phyloP scores from a whole-genome alignment of 495 filamentous ascomycete species.

The Staphylotrichum tortipilum region DNA sequence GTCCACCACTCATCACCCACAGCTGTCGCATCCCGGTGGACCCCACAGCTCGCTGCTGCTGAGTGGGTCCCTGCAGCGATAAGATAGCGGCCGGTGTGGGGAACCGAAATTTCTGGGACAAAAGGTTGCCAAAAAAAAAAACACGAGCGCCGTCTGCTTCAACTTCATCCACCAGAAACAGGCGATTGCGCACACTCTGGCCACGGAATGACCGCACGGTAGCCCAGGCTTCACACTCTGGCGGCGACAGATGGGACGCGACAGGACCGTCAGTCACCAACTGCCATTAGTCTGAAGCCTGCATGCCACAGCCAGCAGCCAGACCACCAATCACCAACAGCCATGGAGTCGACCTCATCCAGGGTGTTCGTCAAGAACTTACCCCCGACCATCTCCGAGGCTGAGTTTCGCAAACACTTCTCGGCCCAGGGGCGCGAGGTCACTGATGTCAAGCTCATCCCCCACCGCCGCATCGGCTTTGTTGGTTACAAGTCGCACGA shows the following conservation, averaged over 20 bases:
- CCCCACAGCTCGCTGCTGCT: too few relatives aligned
- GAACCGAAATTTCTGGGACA: constrained; percentile 13
- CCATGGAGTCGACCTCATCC: constrained; percentile 63
- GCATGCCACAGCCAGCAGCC: too few relatives aligned
- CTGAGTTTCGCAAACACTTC: constrained; percentile 82
- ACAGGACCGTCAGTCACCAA: too few relatives aligned
- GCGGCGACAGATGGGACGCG: constrained; percentile 15
- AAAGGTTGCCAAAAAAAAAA: neutral
- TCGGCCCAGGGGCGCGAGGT: constrained; percentile 57
- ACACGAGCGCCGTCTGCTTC: constrained; percentile 1
- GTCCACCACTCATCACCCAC: too few relatives aligned
- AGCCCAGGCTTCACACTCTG: constrained; percentile 15
- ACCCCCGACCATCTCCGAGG: constrained; percentile 64
- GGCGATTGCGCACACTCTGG: too few relatives aligned
- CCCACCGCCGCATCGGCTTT: constrained; percentile 86
- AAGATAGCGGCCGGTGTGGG: constrained; percentile 17
- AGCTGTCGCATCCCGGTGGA: too few relatives aligned
- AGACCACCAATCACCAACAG: too few relatives aligned
- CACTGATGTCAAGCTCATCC: constrained; percentile 85
- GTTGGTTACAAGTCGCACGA: constrained; percentile 82
- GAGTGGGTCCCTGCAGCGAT: constrained; percentile 4
- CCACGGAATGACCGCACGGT: constrained; percentile 19
- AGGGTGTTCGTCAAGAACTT: constrained; percentile 86
- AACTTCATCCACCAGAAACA: too few relatives aligned
- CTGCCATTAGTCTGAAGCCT: too few relatives aligned